These are phyloP conservation scores for Globisporangium yorkense DNA, from an alignment of 352 stramenopile species.

Conservation along the genomic window DNA sequence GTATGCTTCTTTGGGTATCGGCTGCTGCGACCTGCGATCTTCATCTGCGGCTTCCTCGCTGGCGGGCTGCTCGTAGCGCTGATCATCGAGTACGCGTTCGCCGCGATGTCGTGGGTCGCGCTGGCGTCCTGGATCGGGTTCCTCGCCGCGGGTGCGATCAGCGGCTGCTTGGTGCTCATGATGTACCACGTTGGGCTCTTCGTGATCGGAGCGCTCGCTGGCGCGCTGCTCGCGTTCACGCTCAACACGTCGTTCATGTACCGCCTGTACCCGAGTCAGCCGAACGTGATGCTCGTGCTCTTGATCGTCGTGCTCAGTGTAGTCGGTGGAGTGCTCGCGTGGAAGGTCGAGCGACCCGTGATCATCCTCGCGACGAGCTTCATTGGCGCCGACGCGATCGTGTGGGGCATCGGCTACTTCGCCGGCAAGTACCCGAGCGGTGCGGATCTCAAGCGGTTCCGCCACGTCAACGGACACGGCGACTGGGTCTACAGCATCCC, in stretches of 20 bases:
- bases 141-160: constrained; percentile 28
- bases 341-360: constrained; percentile 45
- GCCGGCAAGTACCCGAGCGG: constrained; percentile 57
- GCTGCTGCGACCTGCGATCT: constrained; percentile 50
- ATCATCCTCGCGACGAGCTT: constrained; percentile 58
- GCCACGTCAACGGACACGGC: constrained; percentile 12
- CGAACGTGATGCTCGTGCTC: constrained; percentile 35
- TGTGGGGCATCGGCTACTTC: constrained; percentile 72
- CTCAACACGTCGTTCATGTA: constrained; percentile 31
- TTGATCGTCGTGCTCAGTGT: constrained; percentile 34
- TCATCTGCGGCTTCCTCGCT: constrained; percentile 64
- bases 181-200: constrained; percentile 50
- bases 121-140: constrained; percentile 59
- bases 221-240: constrained; percentile 22
- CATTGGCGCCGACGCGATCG: constrained; percentile 36
- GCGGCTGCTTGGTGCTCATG: constrained; percentile 35
- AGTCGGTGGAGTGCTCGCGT: constrained; percentile 37
- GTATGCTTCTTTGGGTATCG: constrained; percentile 53
- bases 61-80: constrained; percentile 56
- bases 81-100: constrained; percentile 49
- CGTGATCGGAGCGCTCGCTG: constrained; percentile 28
- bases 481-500: constrained; percentile 41
- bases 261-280: constrained; percentile 34
- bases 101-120: constrained; percentile 36
- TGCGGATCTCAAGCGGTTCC: constrained; percentile 46